Base-by-base conservation (phyloP, 805 yeast species). In the Sungouiozyma intestinalis region DNA sequence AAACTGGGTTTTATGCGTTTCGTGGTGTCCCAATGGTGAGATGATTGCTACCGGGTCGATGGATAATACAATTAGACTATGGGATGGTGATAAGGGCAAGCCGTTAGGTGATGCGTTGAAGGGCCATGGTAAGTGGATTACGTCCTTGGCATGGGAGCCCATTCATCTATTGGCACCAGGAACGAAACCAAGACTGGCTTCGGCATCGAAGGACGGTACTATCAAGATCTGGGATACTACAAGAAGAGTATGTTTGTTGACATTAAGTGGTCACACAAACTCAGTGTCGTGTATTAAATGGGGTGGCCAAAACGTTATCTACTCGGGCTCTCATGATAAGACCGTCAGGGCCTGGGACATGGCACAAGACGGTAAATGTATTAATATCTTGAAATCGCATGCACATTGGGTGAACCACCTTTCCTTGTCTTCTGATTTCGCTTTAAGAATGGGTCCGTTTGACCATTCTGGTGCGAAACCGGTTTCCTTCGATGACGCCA, bases 341-440 rank as follows among this genome's bases (percentile, higher is more conserved):
- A 84, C 96, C 4, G 81, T 92, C 49, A 82, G 80, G 61, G 85
- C 84, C 1, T 92, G 98, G 98, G 90, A 85, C 55, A 62, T 62
- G 62, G 77, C 85, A 4, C 66, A 71, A 35, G 75, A 74, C 38
- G 97, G 97, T 24, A 76, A 74, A 50, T 76, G 94, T 50, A 69
- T 83, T 29, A 85, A 84, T 58, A 79, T 86, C 2, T 67, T 92
- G 49, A 80, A 79, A 59, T 74, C 92, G 36, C 98, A 92, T 60
- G 97, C 94, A 1, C 98, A 92, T 65, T 92, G 98, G 98, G 92
- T 92, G 39, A 92, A 92, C 60, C 97, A 90, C 64, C 68, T 92
- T 45, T 83, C 96, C 0, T 67, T 92, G 35, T 84, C 95, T 1
- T 90, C 97, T 0, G 98, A 92, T 55, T 81, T 80, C 57, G 94